These are phyloP conservation scores for Linaria vulgaris DNA, from an alignment of 257 asterid species.

Conservation along the genomic window DNA sequence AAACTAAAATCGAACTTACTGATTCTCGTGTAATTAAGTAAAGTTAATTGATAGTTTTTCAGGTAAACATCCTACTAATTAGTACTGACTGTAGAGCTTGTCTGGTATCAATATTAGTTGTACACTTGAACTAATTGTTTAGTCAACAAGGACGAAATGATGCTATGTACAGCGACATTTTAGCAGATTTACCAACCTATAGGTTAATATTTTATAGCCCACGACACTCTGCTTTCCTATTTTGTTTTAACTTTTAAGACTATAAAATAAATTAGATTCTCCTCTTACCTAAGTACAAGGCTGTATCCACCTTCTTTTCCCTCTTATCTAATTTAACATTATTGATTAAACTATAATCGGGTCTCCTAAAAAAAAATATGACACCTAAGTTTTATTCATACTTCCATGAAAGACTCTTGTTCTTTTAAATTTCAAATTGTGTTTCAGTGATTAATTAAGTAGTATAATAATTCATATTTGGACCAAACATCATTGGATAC, in stretches of 20 bases:
- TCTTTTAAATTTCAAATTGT: too few relatives aligned
- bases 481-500: too few relatives aligned
- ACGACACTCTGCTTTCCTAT: constrained; percentile 26
- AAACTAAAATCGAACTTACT: neutral
- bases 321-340: constrained; percentile 19
- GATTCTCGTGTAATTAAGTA: constrained; percentile 11
- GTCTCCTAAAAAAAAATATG: too few relatives aligned
- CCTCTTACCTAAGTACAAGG: constrained; percentile 20
- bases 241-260: too few relatives aligned
- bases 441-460: too few relatives aligned
- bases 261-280: constrained; percentile 43
- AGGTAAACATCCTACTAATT: constrained; percentile 13
- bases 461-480: too few relatives aligned
- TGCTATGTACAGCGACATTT: constrained; percentile 19
- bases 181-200: constrained; percentile 22
- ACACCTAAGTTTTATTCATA: too few relatives aligned
- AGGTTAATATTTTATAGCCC: constrained; percentile 19
- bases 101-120: constrained; percentile 13
- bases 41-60: neutral
- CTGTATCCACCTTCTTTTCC: constrained; percentile 19
- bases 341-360: too few relatives aligned
- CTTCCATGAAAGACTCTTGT: too few relatives aligned
- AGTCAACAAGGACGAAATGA: constrained; percentile 28
- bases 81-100: too few relatives aligned
- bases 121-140: constrained; percentile 19